phyloP scores from a whole-genome alignment of 2,329 filamentous ascomycete species.

The Calonectria fujianensis region DNA sequence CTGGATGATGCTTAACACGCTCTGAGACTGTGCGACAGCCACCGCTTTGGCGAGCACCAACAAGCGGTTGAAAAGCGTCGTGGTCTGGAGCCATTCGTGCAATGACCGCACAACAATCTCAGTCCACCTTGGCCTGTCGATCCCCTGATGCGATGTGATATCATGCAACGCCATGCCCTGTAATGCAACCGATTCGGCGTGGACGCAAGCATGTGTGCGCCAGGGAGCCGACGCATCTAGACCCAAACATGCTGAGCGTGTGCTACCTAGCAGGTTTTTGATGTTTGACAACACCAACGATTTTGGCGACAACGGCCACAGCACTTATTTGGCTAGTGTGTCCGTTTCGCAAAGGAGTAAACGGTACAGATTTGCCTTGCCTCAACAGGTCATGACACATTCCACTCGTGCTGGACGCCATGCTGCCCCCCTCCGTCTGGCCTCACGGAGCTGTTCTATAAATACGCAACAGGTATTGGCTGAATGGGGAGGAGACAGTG shows the following conservation, averaged over 20 bases:
- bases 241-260: constrained; percentile 3
- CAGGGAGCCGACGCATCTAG: constrained; percentile 26
- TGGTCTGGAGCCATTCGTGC: constrained; percentile 18
- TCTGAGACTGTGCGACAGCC: neutral
- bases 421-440: constrained; percentile 11
- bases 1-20: neutral
- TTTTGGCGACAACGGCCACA: neutral
- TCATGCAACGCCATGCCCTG: constrained; percentile 46
- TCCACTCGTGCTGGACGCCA: constrained; percentile 2
- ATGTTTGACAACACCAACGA: constrained; percentile 20
- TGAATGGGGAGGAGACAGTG: neutral
- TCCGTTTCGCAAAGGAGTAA: constrained; percentile 15
- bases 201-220: constrained; percentile 33
- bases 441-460: constrained; percentile 21
- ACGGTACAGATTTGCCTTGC: neutral
- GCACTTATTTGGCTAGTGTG: constrained; percentile 1
- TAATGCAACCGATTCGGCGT: constrained; percentile 24
- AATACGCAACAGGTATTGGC: constrained; percentile 13
- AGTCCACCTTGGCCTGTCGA: constrained; percentile 26
- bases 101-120: constrained; percentile 6
- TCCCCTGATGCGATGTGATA: constrained; percentile 45
- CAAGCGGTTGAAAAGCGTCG: constrained; percentile 4
- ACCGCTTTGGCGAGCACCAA: neutral
- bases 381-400: neutral
- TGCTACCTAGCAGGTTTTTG: constrained; percentile 34